phyloP scores from a whole-genome alignment of 306 rosid genomes.

The Corylus americana region DNA sequence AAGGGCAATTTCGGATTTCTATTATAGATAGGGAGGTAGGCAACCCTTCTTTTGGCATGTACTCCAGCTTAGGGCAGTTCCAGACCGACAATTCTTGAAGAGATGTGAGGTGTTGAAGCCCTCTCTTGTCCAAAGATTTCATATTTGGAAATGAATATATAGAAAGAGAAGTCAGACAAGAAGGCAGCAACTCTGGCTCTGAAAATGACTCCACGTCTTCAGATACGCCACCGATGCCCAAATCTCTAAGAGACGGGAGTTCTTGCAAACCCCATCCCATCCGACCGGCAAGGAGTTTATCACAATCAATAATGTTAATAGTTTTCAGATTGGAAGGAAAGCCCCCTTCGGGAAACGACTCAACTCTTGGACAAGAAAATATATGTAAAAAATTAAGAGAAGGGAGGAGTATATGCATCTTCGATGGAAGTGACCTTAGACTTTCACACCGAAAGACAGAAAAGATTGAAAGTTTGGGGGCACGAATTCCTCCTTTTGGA shows the following conservation, averaged over 20 bases:
- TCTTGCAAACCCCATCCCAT: slow-evolving; percentile 1
- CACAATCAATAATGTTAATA: accelerated
- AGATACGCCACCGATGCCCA: accelerated
- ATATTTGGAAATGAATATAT: accelerated
- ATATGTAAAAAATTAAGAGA: not conserved
- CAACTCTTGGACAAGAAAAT: not conserved
- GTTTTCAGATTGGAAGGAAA: too few species aligned
- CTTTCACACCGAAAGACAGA: too few species aligned
- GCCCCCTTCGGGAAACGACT: too few species aligned
- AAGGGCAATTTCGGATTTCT: accelerated
- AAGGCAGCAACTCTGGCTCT: not conserved
- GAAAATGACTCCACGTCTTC: not conserved
- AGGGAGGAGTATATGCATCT: not conserved
- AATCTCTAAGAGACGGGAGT: not conserved
- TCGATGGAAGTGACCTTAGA: not conserved
- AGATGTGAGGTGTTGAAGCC: not conserved
- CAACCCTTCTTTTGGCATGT: slow-evolving; percentile 15
- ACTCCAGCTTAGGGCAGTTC: not conserved
- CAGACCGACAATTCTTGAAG: accelerated
- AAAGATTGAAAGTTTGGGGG: not conserved
- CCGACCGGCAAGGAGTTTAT: not conserved
- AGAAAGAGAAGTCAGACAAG: not conserved
- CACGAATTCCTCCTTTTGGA: not conserved
- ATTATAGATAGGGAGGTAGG: not conserved
- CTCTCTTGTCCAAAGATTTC: not conserved